phyloP scores from a whole-genome alignment of 1,139 yeast species.

The Diutina sp. region DNA sequence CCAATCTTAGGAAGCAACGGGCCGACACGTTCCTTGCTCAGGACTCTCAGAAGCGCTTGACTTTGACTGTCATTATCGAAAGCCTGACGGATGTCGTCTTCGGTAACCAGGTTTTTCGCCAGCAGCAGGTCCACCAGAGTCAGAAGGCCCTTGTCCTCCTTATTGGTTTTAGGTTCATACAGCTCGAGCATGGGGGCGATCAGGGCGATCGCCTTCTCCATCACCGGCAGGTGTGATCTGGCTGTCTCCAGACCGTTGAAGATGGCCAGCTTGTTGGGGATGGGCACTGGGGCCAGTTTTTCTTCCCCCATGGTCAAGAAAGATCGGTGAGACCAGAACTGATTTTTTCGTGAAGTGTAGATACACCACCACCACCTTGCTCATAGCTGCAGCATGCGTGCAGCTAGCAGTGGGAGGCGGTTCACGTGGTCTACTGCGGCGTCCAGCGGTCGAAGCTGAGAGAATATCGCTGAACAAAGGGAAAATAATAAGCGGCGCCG shows the following conservation, averaged over 20 bases:
- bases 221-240: not conserved
- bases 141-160: conserved; percentile 23
- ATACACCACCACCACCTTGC: not conserved
- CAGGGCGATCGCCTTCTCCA: conserved; percentile 54
- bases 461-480: not conserved
- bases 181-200: conserved; percentile 67
- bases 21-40: not conserved
- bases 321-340: not conserved
- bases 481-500: not conserved
- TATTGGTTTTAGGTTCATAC: conserved; percentile 59
- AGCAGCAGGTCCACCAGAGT: conserved; percentile 11
- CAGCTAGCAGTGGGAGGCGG: not conserved
- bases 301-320: not conserved
- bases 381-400: not conserved
- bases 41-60: not conserved
- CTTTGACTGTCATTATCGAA: not conserved
- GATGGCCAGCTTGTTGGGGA: not conserved
- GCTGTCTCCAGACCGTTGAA: not conserved
- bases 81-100: conserved; percentile 1
- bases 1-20: conserved; percentile 50
- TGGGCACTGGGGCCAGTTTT: not conserved
- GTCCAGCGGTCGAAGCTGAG: not conserved
- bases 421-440: not conserved
- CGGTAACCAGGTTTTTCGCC: conserved; percentile 7
- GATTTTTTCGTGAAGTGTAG: not conserved